Percentiles rank a stretch among this genome's conserved stretches.
Conservation (phyloP, 75 land plant species). For the Isoetes taiwanensis region DNA sequence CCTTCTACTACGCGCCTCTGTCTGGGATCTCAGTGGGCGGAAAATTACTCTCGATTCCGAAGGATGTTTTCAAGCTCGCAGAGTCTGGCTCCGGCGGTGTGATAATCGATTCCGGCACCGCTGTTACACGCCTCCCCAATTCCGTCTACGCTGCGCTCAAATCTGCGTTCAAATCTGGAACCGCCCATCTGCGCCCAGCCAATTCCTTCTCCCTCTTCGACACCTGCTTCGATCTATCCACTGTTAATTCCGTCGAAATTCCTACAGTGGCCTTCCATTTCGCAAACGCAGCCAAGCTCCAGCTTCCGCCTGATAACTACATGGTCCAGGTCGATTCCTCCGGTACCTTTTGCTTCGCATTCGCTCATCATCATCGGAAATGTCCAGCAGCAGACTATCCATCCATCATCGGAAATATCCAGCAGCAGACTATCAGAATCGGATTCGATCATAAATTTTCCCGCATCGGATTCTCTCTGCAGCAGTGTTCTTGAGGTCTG, state of each 20-base stretch:
- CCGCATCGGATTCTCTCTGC: no score
- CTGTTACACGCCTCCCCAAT: conserved; percentile 48
- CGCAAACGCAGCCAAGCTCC: conserved; percentile 23
- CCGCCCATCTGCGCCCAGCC: conserved; percentile 23
- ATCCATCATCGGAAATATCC: conserved; percentile 40
- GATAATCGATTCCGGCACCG: conserved; percentile 71
- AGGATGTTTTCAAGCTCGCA: conserved; percentile 28
- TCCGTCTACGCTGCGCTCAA: conserved; percentile 42
- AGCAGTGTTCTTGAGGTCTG: no score
- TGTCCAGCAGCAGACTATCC: conserved; percentile 75
- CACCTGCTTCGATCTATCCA: conserved; percentile 67
- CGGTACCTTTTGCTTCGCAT: conserved; percentile 73
- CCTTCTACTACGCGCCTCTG: conserved; percentile 63
- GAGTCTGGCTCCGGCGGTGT: conserved; percentile 53
- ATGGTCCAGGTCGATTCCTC: conserved; percentile 54
- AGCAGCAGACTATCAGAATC: no score
- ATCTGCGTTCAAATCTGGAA: conserved; percentile 46
- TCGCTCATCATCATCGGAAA: conserved; percentile 82
- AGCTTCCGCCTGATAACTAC: conserved; percentile 57
- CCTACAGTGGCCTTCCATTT: conserved; percentile 56
- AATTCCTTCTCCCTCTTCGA: conserved; percentile 57
- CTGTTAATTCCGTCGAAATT: conserved; percentile 38
- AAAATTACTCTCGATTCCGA: conserved; percentile 23
- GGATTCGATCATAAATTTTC: no score
- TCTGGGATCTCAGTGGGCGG: conserved; percentile 70